Conservation (phyloP, 2,329 filamentous ascomycete genomes). For the Verticillium klebahnii region DNA sequence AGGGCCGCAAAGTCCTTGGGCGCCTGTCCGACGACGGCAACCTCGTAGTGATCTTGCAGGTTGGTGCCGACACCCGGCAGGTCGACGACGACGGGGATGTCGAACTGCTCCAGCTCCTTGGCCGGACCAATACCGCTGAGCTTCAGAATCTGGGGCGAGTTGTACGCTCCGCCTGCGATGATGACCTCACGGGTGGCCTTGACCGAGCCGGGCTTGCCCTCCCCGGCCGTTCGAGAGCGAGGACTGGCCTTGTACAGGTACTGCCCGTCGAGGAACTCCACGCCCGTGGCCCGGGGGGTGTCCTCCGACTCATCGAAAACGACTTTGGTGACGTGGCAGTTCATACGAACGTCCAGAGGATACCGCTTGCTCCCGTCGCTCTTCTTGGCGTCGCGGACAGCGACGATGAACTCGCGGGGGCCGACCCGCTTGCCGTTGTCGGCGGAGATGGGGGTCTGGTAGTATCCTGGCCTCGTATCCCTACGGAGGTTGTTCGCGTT, state of each 20-base stretch:
- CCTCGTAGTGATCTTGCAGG: slow-evolving; percentile 52
- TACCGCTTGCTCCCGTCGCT: slow-evolving; percentile 46
- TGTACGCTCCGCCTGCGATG: slow-evolving; percentile 46
- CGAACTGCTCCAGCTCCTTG: slow-evolving; percentile 29
- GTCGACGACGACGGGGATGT: slow-evolving; percentile 41
- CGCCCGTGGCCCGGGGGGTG: slow-evolving; percentile 38
- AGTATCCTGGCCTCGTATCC: slow-evolving; percentile 43
- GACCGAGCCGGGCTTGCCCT: slow-evolving; percentile 3
- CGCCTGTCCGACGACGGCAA: slow-evolving; percentile 25
- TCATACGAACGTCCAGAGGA: slow-evolving; percentile 48
- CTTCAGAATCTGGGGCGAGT: slow-evolving; percentile 49
- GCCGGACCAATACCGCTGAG: slow-evolving; percentile 43
- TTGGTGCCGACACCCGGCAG: slow-evolving; percentile 57
- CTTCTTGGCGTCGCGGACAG: slow-evolving; percentile 41
- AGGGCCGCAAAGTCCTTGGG: not conserved
- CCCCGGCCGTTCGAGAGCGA: slow-evolving; percentile 19
- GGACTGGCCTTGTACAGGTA: slow-evolving; percentile 42
- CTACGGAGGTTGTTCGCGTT: slow-evolving; percentile 40
- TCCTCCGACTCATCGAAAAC: slow-evolving; percentile 31
- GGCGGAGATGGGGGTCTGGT: slow-evolving; percentile 54
- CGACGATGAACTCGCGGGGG: slow-evolving; percentile 50
- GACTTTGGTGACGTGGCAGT: slow-evolving; percentile 40
- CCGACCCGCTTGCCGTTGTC: slow-evolving; percentile 45
- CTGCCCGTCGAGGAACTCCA: slow-evolving; percentile 42
- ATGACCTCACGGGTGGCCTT: slow-evolving; percentile 41